These are phyloP conservation scores for Aspergillus vadensis DNA, from an alignment of 2,329 filamentous ascomycete species.

Conservation along the genomic window DNA sequence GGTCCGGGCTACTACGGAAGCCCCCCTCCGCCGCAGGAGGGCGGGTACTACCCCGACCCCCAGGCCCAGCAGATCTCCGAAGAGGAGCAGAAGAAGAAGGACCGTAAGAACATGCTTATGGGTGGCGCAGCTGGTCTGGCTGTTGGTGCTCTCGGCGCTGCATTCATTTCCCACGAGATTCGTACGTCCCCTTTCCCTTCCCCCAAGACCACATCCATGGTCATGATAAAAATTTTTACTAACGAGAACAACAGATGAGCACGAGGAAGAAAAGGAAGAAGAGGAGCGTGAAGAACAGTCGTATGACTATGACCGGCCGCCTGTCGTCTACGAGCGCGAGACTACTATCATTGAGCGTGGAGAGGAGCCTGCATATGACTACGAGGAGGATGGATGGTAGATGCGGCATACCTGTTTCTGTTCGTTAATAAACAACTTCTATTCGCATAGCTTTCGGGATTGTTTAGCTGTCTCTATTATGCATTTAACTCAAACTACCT, in stretches of 20 bases:
- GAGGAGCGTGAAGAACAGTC: neutral
- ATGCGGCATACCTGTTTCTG: neutral
- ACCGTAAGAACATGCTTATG: conserved; percentile 55
- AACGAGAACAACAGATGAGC: conserved; percentile 7
- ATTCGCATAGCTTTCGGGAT: neutral
- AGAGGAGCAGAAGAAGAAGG: conserved; percentile 36
- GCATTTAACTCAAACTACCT: neutral
- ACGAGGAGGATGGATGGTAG: conserved; percentile 5
- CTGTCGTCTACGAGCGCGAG: neutral
- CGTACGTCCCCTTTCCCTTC: conserved; percentile 45
- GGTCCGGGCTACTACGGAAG: conserved; percentile 25
- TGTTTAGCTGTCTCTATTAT: neutral
- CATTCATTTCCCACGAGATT: conserved; percentile 57
- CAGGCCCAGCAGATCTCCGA: conserved; percentile 9
- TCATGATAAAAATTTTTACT: neutral
- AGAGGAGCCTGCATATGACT: neutral
- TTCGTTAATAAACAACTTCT: neutral
- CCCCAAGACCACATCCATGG: neutral
- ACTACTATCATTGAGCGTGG: neutral
- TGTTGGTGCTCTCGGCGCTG: conserved; percentile 59
- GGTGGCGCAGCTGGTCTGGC: conserved; percentile 62
- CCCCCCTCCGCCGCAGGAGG: conserved; percentile 23
- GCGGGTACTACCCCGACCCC: conserved; percentile 18
- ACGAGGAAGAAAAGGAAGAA: conserved; percentile 8
- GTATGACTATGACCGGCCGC: neutral